These are phyloP conservation scores for Abelmoschus esculentus DNA, from an alignment of 345 rosid genomes.

Conservation along the genomic window DNA sequence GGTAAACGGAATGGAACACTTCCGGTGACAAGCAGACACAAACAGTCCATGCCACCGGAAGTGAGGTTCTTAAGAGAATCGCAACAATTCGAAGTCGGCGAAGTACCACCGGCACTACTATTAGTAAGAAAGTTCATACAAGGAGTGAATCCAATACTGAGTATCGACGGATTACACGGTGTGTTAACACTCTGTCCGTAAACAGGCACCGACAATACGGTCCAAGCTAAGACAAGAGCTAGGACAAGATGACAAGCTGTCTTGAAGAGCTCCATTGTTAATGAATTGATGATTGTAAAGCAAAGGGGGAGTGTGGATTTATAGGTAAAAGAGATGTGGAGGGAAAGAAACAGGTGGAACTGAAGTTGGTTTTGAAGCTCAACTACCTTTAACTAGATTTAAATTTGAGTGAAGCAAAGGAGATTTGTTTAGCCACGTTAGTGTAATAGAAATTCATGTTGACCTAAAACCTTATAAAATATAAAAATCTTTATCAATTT, in stretches of 20 bases:
- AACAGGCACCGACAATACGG: slow-evolving; percentile 26
- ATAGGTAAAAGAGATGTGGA: slow-evolving; percentile 21
- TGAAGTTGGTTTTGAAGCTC: slow-evolving; percentile 52
- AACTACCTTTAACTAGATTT: slow-evolving; percentile 34
- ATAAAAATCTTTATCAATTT: not conserved
- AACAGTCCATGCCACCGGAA: slow-evolving; percentile 50
- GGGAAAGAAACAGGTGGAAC: slow-evolving; percentile 14
- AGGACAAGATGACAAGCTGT: not conserved
- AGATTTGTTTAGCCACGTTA: slow-evolving; percentile 7
- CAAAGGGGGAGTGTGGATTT: slow-evolving; percentile 16
- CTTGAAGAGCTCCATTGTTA: slow-evolving; percentile 17
- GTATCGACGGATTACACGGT: slow-evolving; percentile 47
- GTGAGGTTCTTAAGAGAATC: slow-evolving; percentile 51
- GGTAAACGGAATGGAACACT: slow-evolving; percentile 63
- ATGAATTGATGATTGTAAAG: not conserved
- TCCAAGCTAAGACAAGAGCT: slow-evolving; percentile 11
- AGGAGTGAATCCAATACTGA: slow-evolving; percentile 42
- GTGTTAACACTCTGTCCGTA: slow-evolving; percentile 31
- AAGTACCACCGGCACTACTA: slow-evolving; percentile 45
- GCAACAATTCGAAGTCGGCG: slow-evolving; percentile 62
- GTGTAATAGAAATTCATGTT: slow-evolving; percentile 1
- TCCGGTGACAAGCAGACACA: slow-evolving; percentile 62
- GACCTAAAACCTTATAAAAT: slow-evolving; percentile 2
- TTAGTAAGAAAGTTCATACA: slow-evolving; percentile 64
- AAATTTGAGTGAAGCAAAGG: slow-evolving; percentile 1